Evolutionary conservation across 2,329 filamentous ascomycete species (phyloP), one percentile per base, ranked within the genome.

Genomic region (Colletotrichum orbiculare): DNA sequence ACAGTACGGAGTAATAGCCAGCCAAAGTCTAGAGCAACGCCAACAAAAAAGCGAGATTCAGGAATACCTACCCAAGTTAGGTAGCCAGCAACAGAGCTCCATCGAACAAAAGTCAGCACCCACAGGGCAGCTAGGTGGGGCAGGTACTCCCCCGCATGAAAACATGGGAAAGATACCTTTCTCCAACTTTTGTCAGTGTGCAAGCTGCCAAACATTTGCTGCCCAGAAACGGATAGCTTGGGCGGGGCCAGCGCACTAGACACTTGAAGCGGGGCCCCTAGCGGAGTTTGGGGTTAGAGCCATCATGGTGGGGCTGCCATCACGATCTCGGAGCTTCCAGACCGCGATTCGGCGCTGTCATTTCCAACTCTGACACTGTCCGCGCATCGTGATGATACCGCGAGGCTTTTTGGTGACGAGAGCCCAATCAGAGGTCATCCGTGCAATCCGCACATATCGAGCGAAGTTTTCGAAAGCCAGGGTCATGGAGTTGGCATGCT

Each of bases 241-340:
- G 62, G 58, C 46, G 62, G 62, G 62, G 62, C 25, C 57, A 56
- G 46, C 52, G 38, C 41, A 37, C 33, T 25, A 25, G 25, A 25
- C 25, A 25, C 25, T 25, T 25, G 50, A 39, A 34, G 35, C 42
- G 37, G 46, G 12, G 11, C 45, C 52, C 33, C 62, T 56, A 62
- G 41, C 46, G 45, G 35, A 15, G 50, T 50, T 61, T 55, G 11
- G 34, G 49, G 8, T 42, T 62, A 62, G 62, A 46, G 46, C 39
- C 35, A 13, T 10, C 25, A 11, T 8, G 41, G 58, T 56, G 58
- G 62, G 50, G 39, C 35, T 25, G n/a, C 37, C 62, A 65, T 65
- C 62, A 37, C 62, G 62, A 65, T 65, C 57, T 47, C 37, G n/a
- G 50, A 52, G 58, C 45, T 41, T 62, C 62, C 57, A 65, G 62